Conservation (phyloP, 805 yeast species). For the Kuraishia capsulata region DNA sequence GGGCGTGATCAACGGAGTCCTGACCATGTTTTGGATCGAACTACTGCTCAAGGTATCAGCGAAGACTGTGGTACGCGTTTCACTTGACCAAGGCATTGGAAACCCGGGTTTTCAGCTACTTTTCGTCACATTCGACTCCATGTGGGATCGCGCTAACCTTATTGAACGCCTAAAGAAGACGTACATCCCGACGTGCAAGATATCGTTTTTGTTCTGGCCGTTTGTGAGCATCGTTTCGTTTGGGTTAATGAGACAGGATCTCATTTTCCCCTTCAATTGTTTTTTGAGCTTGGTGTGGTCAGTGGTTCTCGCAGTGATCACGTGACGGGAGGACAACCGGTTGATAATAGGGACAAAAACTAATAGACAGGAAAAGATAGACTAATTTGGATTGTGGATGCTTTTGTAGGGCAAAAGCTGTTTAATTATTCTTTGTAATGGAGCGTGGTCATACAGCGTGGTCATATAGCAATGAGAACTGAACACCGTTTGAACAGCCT, state of each 20-base stretch:
- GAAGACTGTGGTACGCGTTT: constrained; percentile 31
- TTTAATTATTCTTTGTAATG: too few relatives aligned
- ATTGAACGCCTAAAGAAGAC: constrained; percentile 23
- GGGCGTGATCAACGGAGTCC: constrained; percentile 52
- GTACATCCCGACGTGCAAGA: constrained; percentile 37
- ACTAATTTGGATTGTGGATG: too few relatives aligned
- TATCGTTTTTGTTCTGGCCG: constrained; percentile 54
- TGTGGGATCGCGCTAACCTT: constrained; percentile 44
- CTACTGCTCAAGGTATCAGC: constrained; percentile 21
- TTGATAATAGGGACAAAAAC: too few relatives aligned
- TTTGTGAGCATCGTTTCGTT: constrained; percentile 42
- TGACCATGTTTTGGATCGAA: constrained; percentile 47
- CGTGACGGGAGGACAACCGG: too few relatives aligned
- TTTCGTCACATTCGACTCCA: constrained; percentile 35
- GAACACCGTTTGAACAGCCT: too few relatives aligned
- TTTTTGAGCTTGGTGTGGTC: constrained; percentile 49
- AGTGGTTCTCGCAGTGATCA: constrained; percentile 32
- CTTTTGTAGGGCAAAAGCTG: too few relatives aligned
- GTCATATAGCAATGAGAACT: too few relatives aligned
- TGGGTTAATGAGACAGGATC: constrained; percentile 33
- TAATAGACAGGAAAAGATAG: too few relatives aligned
- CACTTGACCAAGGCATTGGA: constrained; percentile 47
- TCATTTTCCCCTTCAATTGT: constrained; percentile 52
- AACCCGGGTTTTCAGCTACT: constrained; percentile 44
- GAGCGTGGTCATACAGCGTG: too few relatives aligned